These are phyloP conservation scores for Xerocomellus amylosporus DNA, from an alignment of 768 basidiomycete genomes.

Conservation along the genomic window DNA sequence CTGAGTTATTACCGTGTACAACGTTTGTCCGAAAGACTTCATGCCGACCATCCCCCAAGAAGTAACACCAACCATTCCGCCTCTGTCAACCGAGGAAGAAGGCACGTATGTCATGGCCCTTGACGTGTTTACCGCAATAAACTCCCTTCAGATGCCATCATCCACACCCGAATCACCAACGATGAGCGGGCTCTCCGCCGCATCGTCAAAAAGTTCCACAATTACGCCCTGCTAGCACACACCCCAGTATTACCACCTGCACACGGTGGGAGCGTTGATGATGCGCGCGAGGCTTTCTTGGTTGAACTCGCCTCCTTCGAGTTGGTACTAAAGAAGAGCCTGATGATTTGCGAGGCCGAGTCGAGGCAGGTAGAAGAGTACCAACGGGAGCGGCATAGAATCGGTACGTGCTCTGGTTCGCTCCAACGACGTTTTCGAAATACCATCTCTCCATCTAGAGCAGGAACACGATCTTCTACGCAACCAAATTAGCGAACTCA, in stretches of 20 bases:
- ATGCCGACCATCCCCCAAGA: slow-evolving; percentile 14
- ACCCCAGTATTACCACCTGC: slow-evolving; percentile 38
- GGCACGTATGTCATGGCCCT: slow-evolving; percentile 34
- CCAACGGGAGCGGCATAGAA: slow-evolving; percentile 63
- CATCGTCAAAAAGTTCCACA: slow-evolving; percentile 79
- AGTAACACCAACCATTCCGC: slow-evolving; percentile 33
- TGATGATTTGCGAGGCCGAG: slow-evolving; percentile 85
- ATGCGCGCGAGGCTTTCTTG: slow-evolving; percentile 76
- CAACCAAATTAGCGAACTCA: slow-evolving; percentile 75
- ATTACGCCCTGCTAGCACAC: slow-evolving; percentile 59
- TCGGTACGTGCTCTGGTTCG: slow-evolving; percentile 50
- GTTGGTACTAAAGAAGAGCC: slow-evolving; percentile 69
- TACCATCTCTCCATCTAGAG: slow-evolving; percentile 39
- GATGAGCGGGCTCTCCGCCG: slow-evolving; percentile 78
- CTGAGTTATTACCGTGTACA: neutral
- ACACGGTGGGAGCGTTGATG: slow-evolving; percentile 45
- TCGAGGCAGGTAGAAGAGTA: slow-evolving; percentile 84
- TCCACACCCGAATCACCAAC: slow-evolving; percentile 76
- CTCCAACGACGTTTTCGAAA: neutral
- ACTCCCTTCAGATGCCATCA: slow-evolving; percentile 61
- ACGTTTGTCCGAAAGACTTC: neutral
- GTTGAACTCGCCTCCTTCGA: slow-evolving; percentile 78
- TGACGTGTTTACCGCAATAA: slow-evolving; percentile 12
- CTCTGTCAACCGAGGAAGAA: slow-evolving; percentile 62
- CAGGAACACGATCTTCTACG: slow-evolving; percentile 66